Evolutionary conservation across 1,284 basidiomycete species (phyloP).

Genomic region (Polyporus tsugae): DNA sequence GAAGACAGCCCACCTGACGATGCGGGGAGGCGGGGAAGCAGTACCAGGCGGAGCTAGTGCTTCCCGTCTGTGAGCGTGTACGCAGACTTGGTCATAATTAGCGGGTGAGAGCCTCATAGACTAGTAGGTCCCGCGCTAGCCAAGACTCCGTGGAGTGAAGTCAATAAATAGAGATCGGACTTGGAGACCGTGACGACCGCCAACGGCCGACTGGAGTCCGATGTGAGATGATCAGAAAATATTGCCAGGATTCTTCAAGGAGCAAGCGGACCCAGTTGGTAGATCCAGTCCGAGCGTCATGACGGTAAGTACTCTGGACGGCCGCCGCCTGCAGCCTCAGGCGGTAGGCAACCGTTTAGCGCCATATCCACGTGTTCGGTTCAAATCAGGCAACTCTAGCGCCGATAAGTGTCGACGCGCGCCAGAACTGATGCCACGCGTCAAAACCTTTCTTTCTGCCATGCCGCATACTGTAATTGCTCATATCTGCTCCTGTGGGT

Average conservation of each 20-base stretch:
- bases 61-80: not conserved
- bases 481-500: too few species aligned
- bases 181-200: not conserved
- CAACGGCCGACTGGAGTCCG: not conserved
- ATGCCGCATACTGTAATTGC: too few species aligned
- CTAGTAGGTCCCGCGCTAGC: not conserved
- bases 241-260: not conserved
- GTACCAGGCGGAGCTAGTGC: not conserved
- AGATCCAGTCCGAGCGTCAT: not conserved
- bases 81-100: not conserved
- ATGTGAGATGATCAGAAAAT: not conserved
- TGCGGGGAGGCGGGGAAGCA: not conserved
- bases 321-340: too few species aligned
- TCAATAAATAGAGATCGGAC: constrained; percentile 3
- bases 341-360: too few species aligned
- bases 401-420: not conserved
- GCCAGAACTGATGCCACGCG: not conserved
- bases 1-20: constrained; percentile 1
- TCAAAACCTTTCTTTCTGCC: not conserved
- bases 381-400: not conserved
- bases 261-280: not conserved
- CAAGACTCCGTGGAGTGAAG: not conserved
- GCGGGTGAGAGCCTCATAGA: not conserved
- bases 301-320: too few species aligned
- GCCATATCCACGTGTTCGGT: not conserved